phyloP scores from a whole-genome alignment of 1,284 basidiomycete genomes.

The Tilletia caries region DNA sequence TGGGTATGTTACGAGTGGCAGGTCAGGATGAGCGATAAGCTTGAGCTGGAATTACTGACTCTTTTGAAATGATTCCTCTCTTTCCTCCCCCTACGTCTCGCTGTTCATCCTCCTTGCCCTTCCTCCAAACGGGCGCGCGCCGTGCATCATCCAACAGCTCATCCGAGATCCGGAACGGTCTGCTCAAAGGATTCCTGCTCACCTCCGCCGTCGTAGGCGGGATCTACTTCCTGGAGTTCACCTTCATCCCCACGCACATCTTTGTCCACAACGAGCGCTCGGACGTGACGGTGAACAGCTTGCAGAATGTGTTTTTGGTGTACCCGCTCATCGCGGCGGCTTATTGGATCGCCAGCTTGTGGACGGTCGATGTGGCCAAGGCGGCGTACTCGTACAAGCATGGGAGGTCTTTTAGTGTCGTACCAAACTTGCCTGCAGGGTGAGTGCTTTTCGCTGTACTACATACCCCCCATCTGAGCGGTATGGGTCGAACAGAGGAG shows the following conservation, averaged over 20 bases:
- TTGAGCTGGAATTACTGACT: too few relatives aligned
- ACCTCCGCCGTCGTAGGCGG: conserved; percentile 37
- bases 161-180: conserved; percentile 33
- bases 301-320: conserved; percentile 42
- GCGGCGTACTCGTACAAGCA: conserved; percentile 38
- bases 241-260: conserved; percentile 45
- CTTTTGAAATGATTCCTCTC: too few relatives aligned
- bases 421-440: neutral
- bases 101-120: too few relatives aligned
- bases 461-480: too few relatives aligned
- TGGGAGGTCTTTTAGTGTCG: conserved; percentile 14
- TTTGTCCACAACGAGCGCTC: conserved; percentile 19
- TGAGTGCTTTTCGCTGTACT: neutral
- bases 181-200: conserved; percentile 46
- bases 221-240: conserved; percentile 49
- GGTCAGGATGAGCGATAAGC: too few relatives aligned
- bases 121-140: too few relatives aligned
- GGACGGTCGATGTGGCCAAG: conserved; percentile 48
- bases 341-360: conserved; percentile 48
- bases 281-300: conserved; percentile 1
- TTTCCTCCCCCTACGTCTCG: too few relatives aligned
- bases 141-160: conserved; percentile 22
- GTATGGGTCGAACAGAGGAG: too few relatives aligned
- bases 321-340: conserved; percentile 49
- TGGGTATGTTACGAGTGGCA: conserved; percentile 14